phyloP scores from a whole-genome alignment of 2,329 filamentous ascomycete species.

The Neonectria punicea region DNA sequence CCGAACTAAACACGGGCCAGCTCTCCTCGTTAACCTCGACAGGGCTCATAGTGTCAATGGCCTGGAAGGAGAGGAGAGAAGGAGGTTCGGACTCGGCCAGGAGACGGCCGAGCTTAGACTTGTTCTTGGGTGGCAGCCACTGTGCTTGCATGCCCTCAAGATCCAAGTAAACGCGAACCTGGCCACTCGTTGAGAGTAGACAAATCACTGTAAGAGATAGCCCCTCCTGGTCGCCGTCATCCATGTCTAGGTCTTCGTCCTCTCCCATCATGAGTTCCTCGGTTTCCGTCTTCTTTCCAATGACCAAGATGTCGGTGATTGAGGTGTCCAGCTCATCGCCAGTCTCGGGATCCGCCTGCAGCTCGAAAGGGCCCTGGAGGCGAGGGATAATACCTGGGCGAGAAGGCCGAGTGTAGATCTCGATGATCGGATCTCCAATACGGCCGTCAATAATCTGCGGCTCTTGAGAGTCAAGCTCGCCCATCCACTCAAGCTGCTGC shows the following conservation, averaged over 20 bases:
- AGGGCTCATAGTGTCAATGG: constrained; percentile 67
- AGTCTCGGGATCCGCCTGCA: constrained; percentile 65
- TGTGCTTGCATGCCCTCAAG: constrained; percentile 72
- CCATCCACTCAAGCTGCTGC: constrained; percentile 75
- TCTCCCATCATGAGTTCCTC: constrained; percentile 72
- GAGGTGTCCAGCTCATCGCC: constrained; percentile 67
- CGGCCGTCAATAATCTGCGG: constrained; percentile 64
- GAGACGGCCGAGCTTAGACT: constrained; percentile 56
- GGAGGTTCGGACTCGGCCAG: constrained; percentile 54
- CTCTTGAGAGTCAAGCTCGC: constrained; percentile 71
- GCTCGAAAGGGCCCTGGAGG: constrained; percentile 70
- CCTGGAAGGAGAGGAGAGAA: constrained; percentile 69
- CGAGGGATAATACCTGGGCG: constrained; percentile 68
- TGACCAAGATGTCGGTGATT: constrained; percentile 70
- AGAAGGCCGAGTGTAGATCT: constrained; percentile 67
- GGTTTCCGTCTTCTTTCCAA: constrained; percentile 70
- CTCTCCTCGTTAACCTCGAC: constrained; percentile 65
- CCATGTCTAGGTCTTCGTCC: constrained; percentile 68
- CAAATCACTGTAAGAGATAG: constrained; percentile 70
- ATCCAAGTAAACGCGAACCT: constrained; percentile 70
- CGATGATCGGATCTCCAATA: constrained; percentile 59
- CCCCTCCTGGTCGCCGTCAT: constrained; percentile 67
- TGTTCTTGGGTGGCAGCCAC: constrained; percentile 70
- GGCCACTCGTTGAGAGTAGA: constrained; percentile 69
- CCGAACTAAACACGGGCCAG: constrained; percentile 72